Conservation (phyloP, 2,329 filamentous ascomycete species). For the Hypoxylon sp. region DNA sequence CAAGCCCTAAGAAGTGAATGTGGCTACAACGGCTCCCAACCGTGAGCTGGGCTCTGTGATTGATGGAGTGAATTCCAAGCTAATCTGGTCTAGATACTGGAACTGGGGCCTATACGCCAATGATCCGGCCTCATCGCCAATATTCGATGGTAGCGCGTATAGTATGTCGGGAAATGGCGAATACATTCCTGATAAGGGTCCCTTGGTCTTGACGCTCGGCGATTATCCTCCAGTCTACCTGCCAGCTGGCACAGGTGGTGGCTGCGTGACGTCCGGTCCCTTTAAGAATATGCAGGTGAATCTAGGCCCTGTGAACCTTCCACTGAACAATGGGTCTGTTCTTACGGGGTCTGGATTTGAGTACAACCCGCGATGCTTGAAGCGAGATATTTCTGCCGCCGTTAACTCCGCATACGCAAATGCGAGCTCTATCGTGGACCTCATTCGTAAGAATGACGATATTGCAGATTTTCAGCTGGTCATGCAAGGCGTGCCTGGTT, state of each 20-base stretch:
- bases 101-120: slow-evolving; percentile 60
- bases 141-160: slow-evolving; percentile 64
- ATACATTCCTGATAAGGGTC: slow-evolving; percentile 37
- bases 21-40: slow-evolving; percentile 45
- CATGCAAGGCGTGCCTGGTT: slow-evolving; percentile 55
- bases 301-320: slow-evolving; percentile 50
- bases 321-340: slow-evolving; percentile 39
- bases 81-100: slow-evolving; percentile 54
- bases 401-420: slow-evolving; percentile 47
- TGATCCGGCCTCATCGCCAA: slow-evolving; percentile 58
- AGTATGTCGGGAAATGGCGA: slow-evolving; percentile 60
- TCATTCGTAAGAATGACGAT: slow-evolving; percentile 42
- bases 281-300: slow-evolving; percentile 54
- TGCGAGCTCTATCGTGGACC: slow-evolving; percentile 49
- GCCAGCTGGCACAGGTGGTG: slow-evolving; percentile 64
- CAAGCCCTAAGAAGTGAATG: slow-evolving; percentile 47
- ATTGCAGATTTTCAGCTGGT: slow-evolving; percentile 55
- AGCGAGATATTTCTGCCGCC: slow-evolving; percentile 46
- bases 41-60: slow-evolving; percentile 29
- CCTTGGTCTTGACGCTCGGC: slow-evolving; percentile 26
- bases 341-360: slow-evolving; percentile 41
- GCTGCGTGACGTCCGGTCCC: slow-evolving; percentile 63
- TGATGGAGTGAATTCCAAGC: not conserved
- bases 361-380: slow-evolving; percentile 57
- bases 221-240: slow-evolving; percentile 43